Percentiles rank a stretch among this genome's conserved stretches.
These are phyloP conservation scores for Cajanus cajan DNA, from an alignment of 306 rosid species.

Conservation along the genomic window DNA sequence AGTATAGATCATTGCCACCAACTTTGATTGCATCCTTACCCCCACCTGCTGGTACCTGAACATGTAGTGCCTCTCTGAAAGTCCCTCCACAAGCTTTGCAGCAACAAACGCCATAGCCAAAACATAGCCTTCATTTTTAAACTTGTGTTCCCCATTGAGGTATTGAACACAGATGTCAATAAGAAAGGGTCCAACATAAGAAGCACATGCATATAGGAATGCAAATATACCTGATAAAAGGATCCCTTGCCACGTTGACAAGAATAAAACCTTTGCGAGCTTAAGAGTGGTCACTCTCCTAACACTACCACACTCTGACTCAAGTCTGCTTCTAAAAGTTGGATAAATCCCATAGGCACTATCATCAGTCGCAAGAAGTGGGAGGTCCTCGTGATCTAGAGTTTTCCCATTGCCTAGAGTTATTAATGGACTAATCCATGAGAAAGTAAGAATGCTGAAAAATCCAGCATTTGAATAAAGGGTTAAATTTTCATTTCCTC, in stretches of 20 bases:
- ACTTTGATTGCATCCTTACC: constrained; percentile 53
- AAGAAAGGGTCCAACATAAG: constrained; percentile 84
- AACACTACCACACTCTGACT: constrained; percentile 41
- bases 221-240: constrained; percentile 45
- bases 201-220: constrained; percentile 44
- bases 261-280: constrained; percentile 52
- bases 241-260: constrained; percentile 59
- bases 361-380: constrained; percentile 53
- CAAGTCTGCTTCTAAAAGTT: constrained; percentile 48
- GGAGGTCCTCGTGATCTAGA: constrained; percentile 76
- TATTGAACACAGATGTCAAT: constrained; percentile 72
- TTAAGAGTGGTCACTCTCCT: constrained; percentile 49
- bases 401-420: constrained; percentile 60
- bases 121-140: constrained; percentile 56
- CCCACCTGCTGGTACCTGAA: constrained; percentile 62
- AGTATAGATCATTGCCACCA: constrained; percentile 60
- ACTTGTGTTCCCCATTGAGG: constrained; percentile 54
- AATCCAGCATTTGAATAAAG: constrained; percentile 64
- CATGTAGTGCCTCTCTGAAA: constrained; percentile 61
- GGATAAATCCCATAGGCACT: constrained; percentile 53
- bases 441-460: constrained; percentile 64
- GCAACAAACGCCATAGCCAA: constrained; percentile 53
- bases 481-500: constrained; percentile 32
- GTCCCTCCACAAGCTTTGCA: constrained; percentile 74
- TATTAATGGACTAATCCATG: constrained; percentile 76